Percentiles rank a stretch among this genome's conserved stretches.
These are phyloP conservation scores for Viridothelium virens DNA, from an alignment of 495 filamentous ascomycete genomes.

Conservation along the genomic window DNA sequence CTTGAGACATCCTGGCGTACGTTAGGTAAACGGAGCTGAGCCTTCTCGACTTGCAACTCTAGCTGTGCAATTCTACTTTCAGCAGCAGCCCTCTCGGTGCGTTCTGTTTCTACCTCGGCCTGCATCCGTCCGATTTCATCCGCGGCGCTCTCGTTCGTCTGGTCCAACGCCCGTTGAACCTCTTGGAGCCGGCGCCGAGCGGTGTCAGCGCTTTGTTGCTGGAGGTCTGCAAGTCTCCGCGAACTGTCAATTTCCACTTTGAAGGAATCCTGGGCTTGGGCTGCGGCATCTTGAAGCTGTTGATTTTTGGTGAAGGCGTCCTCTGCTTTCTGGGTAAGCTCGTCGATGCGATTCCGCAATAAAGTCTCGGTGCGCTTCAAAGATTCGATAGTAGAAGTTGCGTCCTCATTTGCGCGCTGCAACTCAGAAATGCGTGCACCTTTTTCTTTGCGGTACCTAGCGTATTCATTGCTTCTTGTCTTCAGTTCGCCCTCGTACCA, in stretches of 20 bases:
- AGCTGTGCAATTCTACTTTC: constrained; percentile 67
- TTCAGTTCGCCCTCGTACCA: constrained; percentile 87
- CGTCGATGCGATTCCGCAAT: constrained; percentile 70
- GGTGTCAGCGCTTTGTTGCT: constrained; percentile 72
- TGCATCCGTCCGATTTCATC: constrained; percentile 70
- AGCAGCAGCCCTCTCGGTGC: constrained; percentile 58
- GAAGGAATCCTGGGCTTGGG: constrained; percentile 71
- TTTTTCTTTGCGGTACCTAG: constrained; percentile 94
- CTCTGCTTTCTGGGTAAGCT: constrained; percentile 77
- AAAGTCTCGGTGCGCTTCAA: constrained; percentile 70
- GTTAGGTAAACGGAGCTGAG: constrained; percentile 45
- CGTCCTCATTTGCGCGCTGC: constrained; percentile 81
- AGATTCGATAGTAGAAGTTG: constrained; percentile 62
- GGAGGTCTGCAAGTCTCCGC: constrained; percentile 73
- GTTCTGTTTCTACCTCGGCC: constrained; percentile 75
- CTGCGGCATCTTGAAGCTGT: constrained; percentile 72
- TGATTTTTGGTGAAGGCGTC: constrained; percentile 73
- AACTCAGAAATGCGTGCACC: constrained; percentile 75
- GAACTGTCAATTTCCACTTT: constrained; percentile 71
- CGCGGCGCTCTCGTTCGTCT: constrained; percentile 70
- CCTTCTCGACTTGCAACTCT: constrained; percentile 60
- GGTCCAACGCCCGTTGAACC: constrained; percentile 66
- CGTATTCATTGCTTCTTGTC: constrained; percentile 72
- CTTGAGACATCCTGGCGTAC: constrained; percentile 32
- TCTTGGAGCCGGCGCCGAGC: constrained; percentile 75